Base-by-base conservation (phyloP, 1,284 basidiomycete species). In the Moniliophthora roreri region DNA sequence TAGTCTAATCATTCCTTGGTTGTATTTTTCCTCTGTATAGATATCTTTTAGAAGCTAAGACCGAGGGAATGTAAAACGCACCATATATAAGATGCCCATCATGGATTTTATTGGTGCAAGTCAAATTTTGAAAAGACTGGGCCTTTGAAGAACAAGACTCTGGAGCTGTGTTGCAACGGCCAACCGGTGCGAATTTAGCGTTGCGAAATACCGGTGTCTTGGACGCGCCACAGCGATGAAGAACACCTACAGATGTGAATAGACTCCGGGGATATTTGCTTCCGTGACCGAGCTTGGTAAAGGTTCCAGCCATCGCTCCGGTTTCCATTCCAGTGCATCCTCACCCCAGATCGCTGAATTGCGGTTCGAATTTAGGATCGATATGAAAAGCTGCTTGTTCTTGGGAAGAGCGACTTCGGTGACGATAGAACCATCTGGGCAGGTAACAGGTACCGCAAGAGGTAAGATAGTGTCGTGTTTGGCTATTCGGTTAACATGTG, bases 281-380 rank as follows among this genome's bases (percentile, higher is more conserved):
- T 56, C 36, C 10, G 35, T 24, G 4, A 56, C 15, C 37, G 56
- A 60, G n/a, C 58, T 39, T 2, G 66, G 67, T 15, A 69, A 56
- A 15, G 66, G 63, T 23, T 54, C 51, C 15, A 69, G 59, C 68
- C 69, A 72, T 11, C 70, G 58, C 37, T 70, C 66, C 8, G 70
- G 70, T 37, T 68, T 69, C 68, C 69, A 72, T 44, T 69, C 67
- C 13, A 60, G 45, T 15, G 67, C 63, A 51, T 71, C 70, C 37
- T 56, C 48, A 3, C 70, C 70, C 71, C 70, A 73, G 2, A 71
- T 41, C 0, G 56, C 53, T 26, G 64, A 63, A 51, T 69, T 62
- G 36, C 64, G 55, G 49, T 71, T 71, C 8, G 60, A 46, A 20
- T 57, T 60, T 9, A 65, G 15, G 28, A 69, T 61, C 0, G 66